Percentiles rank a stretch among this genome's conserved stretches.
Evolutionary conservation across 345 rosid genomes (phyloP).

Genomic region (Citrus reticulata): DNA sequence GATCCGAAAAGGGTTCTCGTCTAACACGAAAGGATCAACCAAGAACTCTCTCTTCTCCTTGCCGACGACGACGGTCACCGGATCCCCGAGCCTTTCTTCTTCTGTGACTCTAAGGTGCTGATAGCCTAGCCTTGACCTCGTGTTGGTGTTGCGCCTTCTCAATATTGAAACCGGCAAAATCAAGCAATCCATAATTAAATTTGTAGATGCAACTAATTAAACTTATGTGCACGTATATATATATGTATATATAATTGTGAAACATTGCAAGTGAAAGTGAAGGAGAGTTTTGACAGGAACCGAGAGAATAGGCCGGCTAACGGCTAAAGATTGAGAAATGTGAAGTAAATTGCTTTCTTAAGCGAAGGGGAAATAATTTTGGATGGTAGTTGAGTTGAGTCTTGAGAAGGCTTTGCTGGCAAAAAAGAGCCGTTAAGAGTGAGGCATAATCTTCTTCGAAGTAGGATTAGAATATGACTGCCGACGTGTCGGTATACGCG

Average conservation of each 20-base stretch:
- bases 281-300: constrained; percentile 17
- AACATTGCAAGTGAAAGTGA: constrained; percentile 12
- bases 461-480: constrained; percentile 20
- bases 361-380: constrained; percentile 8
- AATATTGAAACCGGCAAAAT: constrained; percentile 48
- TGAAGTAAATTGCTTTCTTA: background rate
- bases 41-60: constrained; percentile 69
- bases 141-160: constrained; percentile 27
- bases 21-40: constrained; percentile 59
- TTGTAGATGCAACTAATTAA: no score
- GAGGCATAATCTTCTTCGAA: background rate
- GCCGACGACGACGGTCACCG: constrained; percentile 75
- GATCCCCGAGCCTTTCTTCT: constrained; percentile 16
- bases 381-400: background rate
- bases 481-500: background rate
- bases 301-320: constrained; percentile 37
- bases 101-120: constrained; percentile 25
- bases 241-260: no score
- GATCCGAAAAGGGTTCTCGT: constrained; percentile 62
- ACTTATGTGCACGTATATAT: no score
- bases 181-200: constrained; percentile 50
- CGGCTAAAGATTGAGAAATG: constrained; percentile 25
- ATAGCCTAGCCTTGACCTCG: constrained; percentile 38
- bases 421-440: constrained; percentile 14
- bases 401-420: background rate